These are phyloP conservation scores for Antitrichia curtipendula DNA, from an alignment of 225 moss, liverwort and hornwort species.

Conservation along the genomic window DNA sequence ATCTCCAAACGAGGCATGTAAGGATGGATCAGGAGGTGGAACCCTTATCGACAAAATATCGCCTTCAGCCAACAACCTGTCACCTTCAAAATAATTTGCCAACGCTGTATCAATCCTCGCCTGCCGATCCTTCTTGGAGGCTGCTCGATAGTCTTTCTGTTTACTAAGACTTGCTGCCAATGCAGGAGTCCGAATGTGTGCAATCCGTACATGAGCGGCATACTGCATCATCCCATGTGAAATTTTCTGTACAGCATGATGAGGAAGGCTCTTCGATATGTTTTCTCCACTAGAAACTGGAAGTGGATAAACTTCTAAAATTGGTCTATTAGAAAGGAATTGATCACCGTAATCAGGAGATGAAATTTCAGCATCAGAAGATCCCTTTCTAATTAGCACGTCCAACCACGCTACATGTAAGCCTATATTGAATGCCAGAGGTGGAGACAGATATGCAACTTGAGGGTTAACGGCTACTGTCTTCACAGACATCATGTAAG, in stretches of 20 bases:
- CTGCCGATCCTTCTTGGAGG: conserved; percentile 32
- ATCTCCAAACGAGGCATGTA: conserved; percentile 31
- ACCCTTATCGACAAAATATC: conserved; percentile 70
- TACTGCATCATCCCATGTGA: conserved; percentile 8
- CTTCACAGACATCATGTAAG: not conserved
- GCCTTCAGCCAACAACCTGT: conserved; percentile 64
- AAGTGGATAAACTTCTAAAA: conserved; percentile 29
- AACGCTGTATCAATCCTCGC: conserved; percentile 63
- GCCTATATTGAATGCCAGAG: conserved; percentile 46
- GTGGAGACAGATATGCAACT: conserved; percentile 39
- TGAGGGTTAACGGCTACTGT: not conserved
- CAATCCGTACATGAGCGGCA: conserved; percentile 50
- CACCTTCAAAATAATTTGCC: conserved; percentile 56
- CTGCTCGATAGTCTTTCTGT: conserved; percentile 23
- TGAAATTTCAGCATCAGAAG: not conserved
- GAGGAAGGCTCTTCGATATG: not conserved
- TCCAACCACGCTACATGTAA: conserved; percentile 39
- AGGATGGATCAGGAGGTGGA: conserved; percentile 15
- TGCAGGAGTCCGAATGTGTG: conserved; percentile 33
- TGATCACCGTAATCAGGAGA: not conserved
- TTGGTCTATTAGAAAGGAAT: not conserved
- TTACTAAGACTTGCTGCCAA: conserved; percentile 13
- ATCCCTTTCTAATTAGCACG: conserved; percentile 14
- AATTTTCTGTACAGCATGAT: conserved; percentile 1
- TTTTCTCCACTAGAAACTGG: not conserved